phyloP scores from a whole-genome alignment of 1,284 basidiomycete species.

The Ganoderma sinense region DNA sequence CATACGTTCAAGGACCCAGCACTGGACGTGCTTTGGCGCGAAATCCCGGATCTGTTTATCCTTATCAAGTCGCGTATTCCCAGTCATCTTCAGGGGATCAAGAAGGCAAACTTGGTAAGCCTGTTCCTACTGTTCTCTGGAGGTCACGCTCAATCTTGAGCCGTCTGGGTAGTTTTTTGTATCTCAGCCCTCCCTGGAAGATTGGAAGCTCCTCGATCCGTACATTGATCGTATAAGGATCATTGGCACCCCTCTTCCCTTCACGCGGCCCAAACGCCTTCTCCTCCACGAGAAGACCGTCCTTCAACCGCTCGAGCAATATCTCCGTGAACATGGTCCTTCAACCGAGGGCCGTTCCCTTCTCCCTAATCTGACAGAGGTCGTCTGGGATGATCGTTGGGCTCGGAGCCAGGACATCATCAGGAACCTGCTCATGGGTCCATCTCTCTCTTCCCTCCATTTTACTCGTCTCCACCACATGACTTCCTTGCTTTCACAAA shows the following conservation, averaged over 20 bases:
- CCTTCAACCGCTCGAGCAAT: neutral
- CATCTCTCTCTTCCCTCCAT: neutral
- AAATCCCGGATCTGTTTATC: slow-evolving; percentile 35
- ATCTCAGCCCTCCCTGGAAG: neutral
- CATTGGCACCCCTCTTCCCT: neutral
- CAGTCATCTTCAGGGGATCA: neutral
- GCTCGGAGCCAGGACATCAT: neutral
- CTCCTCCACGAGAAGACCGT: neutral
- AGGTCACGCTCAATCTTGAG: neutral
- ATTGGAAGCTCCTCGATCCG: slow-evolving; percentile 2
- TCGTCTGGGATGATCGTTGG: neutral
- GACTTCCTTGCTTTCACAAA: too few species aligned
- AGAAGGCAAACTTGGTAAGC: neutral
- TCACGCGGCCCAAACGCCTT: neutral
- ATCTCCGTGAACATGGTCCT: neutral
- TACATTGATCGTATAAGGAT: neutral
- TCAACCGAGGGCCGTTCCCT: neutral
- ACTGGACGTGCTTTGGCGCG: slow-evolving; percentile 71
- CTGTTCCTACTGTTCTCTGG: neutral
- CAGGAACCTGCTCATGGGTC: neutral
- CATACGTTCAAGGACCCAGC: slow-evolving; percentile 69
- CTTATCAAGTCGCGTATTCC: slow-evolving; percentile 3
- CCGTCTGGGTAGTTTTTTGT: neutral
- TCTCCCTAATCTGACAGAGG: neutral
- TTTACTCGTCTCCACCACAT: too few species aligned